Percentiles rank a stretch among this genome's conserved stretches.
These are phyloP conservation scores for Phaeosphaeria sp. DNA, from an alignment of 2,329 filamentous ascomycete genomes.

Conservation along the genomic window DNA sequence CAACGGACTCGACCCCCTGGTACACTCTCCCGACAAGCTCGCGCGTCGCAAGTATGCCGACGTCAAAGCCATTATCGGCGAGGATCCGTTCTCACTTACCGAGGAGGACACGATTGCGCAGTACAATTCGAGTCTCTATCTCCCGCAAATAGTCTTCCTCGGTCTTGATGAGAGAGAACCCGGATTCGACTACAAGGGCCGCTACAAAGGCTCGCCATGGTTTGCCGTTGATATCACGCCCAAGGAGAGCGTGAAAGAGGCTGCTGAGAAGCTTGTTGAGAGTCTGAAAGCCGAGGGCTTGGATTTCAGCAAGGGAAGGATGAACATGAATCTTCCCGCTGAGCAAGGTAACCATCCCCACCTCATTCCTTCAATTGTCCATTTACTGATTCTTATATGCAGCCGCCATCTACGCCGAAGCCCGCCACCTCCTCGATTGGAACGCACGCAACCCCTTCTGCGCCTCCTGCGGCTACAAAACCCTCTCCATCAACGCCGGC, in stretches of 20 bases:
- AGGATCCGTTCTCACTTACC: conserved; percentile 71
- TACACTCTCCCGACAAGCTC: conserved; percentile 66
- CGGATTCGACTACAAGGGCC: conserved; percentile 67
- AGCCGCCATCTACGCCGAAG: conserved; percentile 92
- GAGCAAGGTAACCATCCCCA: conserved; percentile 61
- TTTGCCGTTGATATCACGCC: conserved; percentile 92
- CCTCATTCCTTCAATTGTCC: not conserved
- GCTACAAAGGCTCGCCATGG: conserved; percentile 79
- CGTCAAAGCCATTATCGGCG: conserved; percentile 72
- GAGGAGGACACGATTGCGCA: conserved; percentile 76
- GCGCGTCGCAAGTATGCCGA: conserved; percentile 74
- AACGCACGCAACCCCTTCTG: conserved; percentile 93
- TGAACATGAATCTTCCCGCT: conserved; percentile 66
- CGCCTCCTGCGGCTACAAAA: conserved; percentile 83
- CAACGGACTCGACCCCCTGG: conserved; percentile 78
- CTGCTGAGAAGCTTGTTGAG: conserved; percentile 67
- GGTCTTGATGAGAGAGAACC: conserved; percentile 75
- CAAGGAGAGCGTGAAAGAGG: conserved; percentile 66
- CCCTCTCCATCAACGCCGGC: conserved; percentile 78
- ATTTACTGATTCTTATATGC: not conserved
- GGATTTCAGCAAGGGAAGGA: conserved; percentile 71
- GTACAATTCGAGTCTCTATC: conserved; percentile 74
- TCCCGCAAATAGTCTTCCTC: conserved; percentile 81
- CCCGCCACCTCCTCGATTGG: conserved; percentile 90
- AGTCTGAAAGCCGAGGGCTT: conserved; percentile 67